phyloP scores from a whole-genome alignment of 106 monocot genomes.

The Iris macrosiphon region DNA sequence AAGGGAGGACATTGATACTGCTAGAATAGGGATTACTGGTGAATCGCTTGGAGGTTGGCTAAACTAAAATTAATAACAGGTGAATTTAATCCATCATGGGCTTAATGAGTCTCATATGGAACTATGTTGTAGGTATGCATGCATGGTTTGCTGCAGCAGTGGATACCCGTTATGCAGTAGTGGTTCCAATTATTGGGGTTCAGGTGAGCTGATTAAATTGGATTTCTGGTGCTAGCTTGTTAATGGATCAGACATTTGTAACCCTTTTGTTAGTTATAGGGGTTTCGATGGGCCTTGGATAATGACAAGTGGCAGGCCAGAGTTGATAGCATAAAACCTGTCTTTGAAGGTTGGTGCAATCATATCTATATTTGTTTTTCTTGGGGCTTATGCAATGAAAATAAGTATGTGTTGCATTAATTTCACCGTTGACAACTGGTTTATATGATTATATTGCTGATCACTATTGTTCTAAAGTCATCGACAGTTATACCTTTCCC shows the following conservation, averaged over 20 bases:
- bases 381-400: background rate
- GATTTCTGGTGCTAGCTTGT: background rate
- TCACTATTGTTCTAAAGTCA: background rate
- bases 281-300: constrained; percentile 87
- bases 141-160: constrained; percentile 94
- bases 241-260: background rate
- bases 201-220: constrained; percentile 49
- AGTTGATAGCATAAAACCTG: constrained; percentile 73
- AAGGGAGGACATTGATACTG: constrained; percentile 77
- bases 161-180: constrained; percentile 77
- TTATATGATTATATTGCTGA: background rate
- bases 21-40: constrained; percentile 84
- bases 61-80: background rate
- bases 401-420: background rate
- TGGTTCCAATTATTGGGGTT: constrained; percentile 90
- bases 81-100: background rate
- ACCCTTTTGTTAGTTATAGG: constrained; percentile 26
- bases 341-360: constrained; percentile 77
- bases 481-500: too few relatives aligned
- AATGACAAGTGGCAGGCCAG: constrained; percentile 90
- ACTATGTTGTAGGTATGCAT: constrained; percentile 75
- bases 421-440: background rate
- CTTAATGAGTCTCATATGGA: constrained; percentile 4
- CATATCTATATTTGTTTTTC: background rate
- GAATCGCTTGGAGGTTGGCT: constrained; percentile 93